These are phyloP conservation scores for Juncus inflexus DNA, from an alignment of 176 grass and related monocot genomes.

Conservation along the genomic window DNA sequence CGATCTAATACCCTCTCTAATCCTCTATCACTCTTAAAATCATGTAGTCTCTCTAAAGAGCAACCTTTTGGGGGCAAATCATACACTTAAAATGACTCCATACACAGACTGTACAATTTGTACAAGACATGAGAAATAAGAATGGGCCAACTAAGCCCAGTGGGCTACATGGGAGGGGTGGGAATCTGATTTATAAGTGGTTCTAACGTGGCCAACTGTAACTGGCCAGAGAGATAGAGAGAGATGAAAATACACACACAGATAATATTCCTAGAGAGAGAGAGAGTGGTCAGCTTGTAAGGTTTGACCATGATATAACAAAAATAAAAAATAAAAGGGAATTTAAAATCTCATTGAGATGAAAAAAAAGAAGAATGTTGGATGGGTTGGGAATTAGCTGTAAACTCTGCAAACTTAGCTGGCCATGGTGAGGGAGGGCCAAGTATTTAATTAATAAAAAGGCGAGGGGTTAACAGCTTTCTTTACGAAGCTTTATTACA, in stretches of 20 bases:
- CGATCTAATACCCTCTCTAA: background rate
- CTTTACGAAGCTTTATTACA: no score
- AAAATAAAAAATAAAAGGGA: conserved; percentile 2
- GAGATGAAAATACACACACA: conserved; percentile 16
- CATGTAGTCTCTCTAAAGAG: no score
- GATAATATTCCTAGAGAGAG: conserved; percentile 11
- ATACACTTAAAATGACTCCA: background rate
- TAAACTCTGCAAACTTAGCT: conserved; percentile 59
- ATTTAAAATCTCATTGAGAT: conserved; percentile 19
- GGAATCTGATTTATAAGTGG: conserved; percentile 42
- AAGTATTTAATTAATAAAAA: conserved; percentile 14
- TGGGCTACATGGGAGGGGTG: conserved; percentile 24
- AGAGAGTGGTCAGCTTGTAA: conserved; percentile 37
- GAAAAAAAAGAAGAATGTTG: conserved; percentile 24
- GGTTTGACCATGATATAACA: conserved; percentile 28
- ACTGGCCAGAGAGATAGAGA: conserved; percentile 28
- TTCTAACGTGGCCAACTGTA: conserved; percentile 66
- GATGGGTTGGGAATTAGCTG: conserved; percentile 56
- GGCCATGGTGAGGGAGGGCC: conserved; percentile 27
- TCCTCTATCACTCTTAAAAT: no score
- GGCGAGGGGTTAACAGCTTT: background rate
- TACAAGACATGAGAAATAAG: background rate
- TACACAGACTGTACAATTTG: background rate
- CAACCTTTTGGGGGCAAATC: no score
- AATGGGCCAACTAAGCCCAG: conserved; percentile 23